Percentiles rank a stretch among this genome's conserved stretches.
phyloP scores from a whole-genome alignment of 176 grass and related monocot species.

The Themeda triandra region DNA sequence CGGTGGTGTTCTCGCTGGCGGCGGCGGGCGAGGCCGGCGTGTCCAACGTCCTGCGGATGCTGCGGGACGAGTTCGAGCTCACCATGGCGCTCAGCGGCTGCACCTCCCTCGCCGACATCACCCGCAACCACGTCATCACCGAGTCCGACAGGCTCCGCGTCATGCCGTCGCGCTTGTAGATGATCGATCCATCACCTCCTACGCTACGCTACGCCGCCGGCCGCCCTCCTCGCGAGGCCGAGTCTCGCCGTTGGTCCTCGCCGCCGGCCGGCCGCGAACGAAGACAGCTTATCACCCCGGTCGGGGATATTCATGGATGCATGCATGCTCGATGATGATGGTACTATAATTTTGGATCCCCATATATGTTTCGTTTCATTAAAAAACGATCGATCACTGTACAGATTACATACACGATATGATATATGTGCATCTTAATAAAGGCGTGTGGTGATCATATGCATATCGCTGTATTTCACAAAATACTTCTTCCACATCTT shows the following conservation, averaged over 20 bases:
- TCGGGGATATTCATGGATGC: background rate
- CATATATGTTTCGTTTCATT: background rate
- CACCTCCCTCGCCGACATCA: conserved; percentile 80
- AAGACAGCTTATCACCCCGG: background rate
- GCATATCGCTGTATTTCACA: background rate
- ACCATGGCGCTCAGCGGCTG: conserved; percentile 94
- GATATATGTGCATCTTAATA: background rate
- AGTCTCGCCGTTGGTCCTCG: background rate
- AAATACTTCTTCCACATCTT: background rate
- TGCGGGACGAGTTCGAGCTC: conserved; percentile 91
- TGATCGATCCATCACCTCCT: background rate
- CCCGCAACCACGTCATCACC: conserved; percentile 86
- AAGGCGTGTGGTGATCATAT: background rate
- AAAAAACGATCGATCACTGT: background rate
- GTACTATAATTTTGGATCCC: background rate
- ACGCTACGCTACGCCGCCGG: background rate
- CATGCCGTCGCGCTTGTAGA: conserved; percentile 68
- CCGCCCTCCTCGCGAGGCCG: background rate
- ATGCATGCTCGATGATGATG: background rate
- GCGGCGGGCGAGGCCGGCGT: conserved; percentile 78
- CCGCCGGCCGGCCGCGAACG: background rate
- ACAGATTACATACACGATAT: background rate
- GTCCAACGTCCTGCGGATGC: conserved; percentile 75
- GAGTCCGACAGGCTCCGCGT: conserved; percentile 51
- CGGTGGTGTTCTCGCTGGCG: conserved; percentile 84